Evolutionary conservation across 2,329 filamentous ascomycete genomes (phyloP).

Genomic region (Fusarium buharicum): DNA sequence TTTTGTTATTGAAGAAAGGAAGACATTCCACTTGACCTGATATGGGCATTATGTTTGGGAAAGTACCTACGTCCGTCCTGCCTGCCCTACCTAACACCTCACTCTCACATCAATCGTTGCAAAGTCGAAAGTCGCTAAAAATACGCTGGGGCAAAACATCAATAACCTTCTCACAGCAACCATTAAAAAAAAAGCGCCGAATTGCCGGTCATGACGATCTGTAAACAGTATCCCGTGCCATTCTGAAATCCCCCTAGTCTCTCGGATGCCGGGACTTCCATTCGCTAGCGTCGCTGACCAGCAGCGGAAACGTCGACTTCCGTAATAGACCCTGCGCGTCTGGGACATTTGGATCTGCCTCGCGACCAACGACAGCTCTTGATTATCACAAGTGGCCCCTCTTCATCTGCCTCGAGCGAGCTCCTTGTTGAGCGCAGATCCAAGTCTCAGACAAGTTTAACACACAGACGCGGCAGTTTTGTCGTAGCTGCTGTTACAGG

Average conservation of each 20-base stretch:
- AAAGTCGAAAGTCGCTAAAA: too few species aligned
- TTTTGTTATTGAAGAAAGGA: too few species aligned
- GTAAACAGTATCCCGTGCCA: not conserved
- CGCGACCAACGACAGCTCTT: conserved; percentile 27
- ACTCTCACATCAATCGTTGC: too few species aligned
- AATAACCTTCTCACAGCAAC: too few species aligned
- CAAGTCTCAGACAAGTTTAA: conserved; percentile 17
- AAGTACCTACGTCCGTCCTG: too few species aligned
- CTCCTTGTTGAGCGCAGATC: conserved; percentile 4
- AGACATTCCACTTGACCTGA: too few species aligned
- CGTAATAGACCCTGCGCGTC: conserved; percentile 29
- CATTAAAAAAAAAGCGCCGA: too few species aligned
- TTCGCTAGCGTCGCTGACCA: conserved; percentile 36
- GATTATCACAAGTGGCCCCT: conserved; percentile 22
- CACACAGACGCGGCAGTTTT: conserved; percentile 22
- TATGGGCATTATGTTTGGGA: too few species aligned
- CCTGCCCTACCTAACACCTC: too few species aligned
- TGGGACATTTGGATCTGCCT: conserved; percentile 21
- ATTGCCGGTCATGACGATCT: not conserved
- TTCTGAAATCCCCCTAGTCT: conserved; percentile 32
- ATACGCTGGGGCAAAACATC: not conserved
- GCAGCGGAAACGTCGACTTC: conserved; percentile 39
- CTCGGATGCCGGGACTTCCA: conserved; percentile 44
- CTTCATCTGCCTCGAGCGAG: conserved; percentile 9
- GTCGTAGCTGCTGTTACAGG: conserved; percentile 21